Base-by-base conservation (phyloP, 345 rosid genomes). In the Adansonia digitata region DNA sequence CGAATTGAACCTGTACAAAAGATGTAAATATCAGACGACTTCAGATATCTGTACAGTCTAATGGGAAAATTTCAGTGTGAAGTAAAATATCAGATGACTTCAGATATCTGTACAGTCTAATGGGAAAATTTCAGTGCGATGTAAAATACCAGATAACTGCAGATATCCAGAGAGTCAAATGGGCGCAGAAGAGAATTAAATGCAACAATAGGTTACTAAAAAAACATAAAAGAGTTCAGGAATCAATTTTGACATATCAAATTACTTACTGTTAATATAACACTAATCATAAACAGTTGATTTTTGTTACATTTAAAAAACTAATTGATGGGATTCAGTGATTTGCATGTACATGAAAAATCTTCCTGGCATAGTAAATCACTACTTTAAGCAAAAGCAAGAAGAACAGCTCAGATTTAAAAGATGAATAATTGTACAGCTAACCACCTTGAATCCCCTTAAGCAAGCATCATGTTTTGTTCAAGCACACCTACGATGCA, bases 1-100 rank as follows among this genome's bases (percentile, higher is more conserved):
- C 57, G 82, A 73, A 92, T 80, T 55, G 87, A 83, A 78, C 94
- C 98, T 94, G 97, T 73, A 80, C 45, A 77, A 22, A 66, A 42
- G 55, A 68, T 43, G 57, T 60, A n/a, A 79, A 72, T 52, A 46
- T 43, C 15, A 79, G 75, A 81, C 26, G 69, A 27, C n/a, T 67
- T 49, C 10, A 27, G 29, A 55, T 14, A 26, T 26, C 13, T 42
- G 9, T 14, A 49, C 12, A 12, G 43, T 4, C 27, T n/a, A 73
- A 7, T 27, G 4, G 4, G 55, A 17, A 1, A 5, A 49, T 18
- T 49, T 13, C 27, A 74, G 69, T 35, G 22, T 11, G 11, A 14
- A 3, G 6, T 14, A 15, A 48, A n/a, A n/a, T n/a, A n/a, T n/a
- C n/a, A 79, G 75, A 81, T 34, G 69, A 27, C n/a, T 67, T 49